phyloP scores from a whole-genome alignment of 805 yeast genomes.

The Metschnikowia peoriensis region DNA sequence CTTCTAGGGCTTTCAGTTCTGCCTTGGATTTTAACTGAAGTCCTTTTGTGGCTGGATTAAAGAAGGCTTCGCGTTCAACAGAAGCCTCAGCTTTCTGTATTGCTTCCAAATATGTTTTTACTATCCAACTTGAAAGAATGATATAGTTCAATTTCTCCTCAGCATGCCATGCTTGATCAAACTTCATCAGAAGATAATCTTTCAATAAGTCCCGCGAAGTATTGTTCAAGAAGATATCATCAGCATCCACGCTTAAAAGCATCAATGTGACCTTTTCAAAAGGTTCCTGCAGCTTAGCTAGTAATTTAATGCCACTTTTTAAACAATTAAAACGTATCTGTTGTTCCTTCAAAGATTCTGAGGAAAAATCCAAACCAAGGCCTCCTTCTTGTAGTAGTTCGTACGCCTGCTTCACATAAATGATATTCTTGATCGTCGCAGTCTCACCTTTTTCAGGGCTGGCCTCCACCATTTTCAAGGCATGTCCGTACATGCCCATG shows the following conservation, averaged over 20 bases:
- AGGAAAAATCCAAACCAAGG: conserved; percentile 9
- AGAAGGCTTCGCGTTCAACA: conserved; percentile 20
- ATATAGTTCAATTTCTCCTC: conserved; percentile 35
- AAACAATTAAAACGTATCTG: conserved; percentile 4
- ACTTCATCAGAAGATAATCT: conserved; percentile 35
- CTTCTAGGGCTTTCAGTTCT: background rate
- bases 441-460: background rate
- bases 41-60: background rate
- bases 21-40: background rate
- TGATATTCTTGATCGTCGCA: conserved; percentile 34
- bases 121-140: conserved; percentile 64
- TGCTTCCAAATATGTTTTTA: conserved; percentile 53
- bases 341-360: background rate
- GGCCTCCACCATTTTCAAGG: conserved; percentile 37
- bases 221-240: conserved; percentile 10
- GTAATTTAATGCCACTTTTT: conserved; percentile 34
- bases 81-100: conserved; percentile 17
- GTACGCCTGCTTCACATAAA: conserved; percentile 56
- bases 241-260: conserved; percentile 26
- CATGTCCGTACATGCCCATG: conserved; percentile 54
- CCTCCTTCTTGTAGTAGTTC: conserved; percentile 31
- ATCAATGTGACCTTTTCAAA: conserved; percentile 67
- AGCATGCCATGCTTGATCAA: conserved; percentile 20
- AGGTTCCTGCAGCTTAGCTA: conserved; percentile 63
- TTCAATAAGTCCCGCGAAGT: conserved; percentile 26